These are phyloP conservation scores for Podaxis sp. DNA, from an alignment of 768 basidiomycete species.

Conservation along the genomic window DNA sequence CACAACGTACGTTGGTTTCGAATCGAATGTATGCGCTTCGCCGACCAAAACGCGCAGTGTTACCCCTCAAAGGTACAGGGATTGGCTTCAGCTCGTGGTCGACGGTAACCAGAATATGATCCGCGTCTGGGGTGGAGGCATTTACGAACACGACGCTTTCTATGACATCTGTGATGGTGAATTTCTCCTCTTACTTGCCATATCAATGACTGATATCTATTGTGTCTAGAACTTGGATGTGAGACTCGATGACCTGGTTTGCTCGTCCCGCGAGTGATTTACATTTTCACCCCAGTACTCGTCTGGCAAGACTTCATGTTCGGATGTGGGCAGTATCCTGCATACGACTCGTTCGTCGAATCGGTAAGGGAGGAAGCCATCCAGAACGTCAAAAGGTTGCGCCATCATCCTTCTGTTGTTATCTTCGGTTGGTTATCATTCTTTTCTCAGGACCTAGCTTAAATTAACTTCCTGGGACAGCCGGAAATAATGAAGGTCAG, in stretches of 20 bases:
- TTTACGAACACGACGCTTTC: constrained; percentile 81
- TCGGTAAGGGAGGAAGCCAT: constrained; percentile 78
- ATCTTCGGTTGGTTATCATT: constrained; percentile 63
- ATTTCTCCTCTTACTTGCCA: constrained; percentile 7
- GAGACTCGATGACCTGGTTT: constrained; percentile 20
- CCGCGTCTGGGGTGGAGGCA: constrained; percentile 92
- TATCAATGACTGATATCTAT: neutral
- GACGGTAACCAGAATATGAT: constrained; percentile 93
- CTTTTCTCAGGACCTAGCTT: neutral
- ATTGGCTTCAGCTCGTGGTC: constrained; percentile 82
- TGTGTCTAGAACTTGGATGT: constrained; percentile 63
- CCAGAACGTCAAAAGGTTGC: constrained; percentile 78
- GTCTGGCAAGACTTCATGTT: constrained; percentile 99
- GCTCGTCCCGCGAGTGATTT: neutral
- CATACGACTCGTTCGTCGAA: constrained; percentile 74
- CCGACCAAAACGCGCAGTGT: constrained; percentile 28
- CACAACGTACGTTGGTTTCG: constrained; percentile 54
- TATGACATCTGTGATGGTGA: constrained; percentile 82
- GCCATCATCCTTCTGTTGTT: constrained; percentile 86
- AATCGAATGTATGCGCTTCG: neutral
- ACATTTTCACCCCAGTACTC: constrained; percentile 49
- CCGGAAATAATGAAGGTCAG: constrained; percentile 79
- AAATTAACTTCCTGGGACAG: constrained; percentile 29
- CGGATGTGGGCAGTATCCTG: constrained; percentile 92
- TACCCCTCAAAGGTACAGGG: constrained; percentile 57